These are phyloP conservation scores for Zancudomyces culisetae DNA, from an alignment of 371 early-diverging fungal genomes.

Conservation along the genomic window DNA sequence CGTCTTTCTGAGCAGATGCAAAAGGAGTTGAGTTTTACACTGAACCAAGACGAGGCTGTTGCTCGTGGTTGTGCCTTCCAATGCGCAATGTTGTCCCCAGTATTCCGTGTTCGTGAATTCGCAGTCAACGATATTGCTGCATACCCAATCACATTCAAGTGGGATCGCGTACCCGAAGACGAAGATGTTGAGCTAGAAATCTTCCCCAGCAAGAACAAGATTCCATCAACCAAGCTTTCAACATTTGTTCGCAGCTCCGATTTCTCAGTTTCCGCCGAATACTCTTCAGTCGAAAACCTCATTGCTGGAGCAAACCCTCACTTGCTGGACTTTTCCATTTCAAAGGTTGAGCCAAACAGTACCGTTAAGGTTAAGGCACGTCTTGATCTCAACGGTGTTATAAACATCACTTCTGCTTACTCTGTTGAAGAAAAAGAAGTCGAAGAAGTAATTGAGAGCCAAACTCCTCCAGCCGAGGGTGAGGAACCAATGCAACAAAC, in stretches of 20 bases:
- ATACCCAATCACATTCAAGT: conserved; percentile 55
- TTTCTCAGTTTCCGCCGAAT: conserved; percentile 61
- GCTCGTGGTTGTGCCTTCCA: conserved; percentile 91
- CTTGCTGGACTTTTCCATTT: conserved; percentile 44
- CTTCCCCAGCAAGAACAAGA: conserved; percentile 43
- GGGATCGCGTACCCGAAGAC: conserved; percentile 48
- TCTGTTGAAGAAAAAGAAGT: conserved; percentile 72
- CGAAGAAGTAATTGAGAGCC: conserved; percentile 35
- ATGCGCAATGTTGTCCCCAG: conserved; percentile 94
- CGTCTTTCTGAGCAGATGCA: conserved; percentile 63
- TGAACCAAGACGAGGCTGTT: conserved; percentile 95
- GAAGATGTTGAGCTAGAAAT: conserved; percentile 50
- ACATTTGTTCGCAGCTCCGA: conserved; percentile 64
- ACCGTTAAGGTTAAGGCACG: conserved; percentile 85
- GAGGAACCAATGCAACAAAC: conserved; percentile 30
- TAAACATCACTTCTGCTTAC: conserved; percentile 67
- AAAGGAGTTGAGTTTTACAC: conserved; percentile 70
- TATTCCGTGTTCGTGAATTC: conserved; percentile 93
- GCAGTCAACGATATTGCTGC: conserved; percentile 68
- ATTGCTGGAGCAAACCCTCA: conserved; percentile 49
- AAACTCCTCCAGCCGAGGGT: conserved; percentile 26
- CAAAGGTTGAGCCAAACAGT: conserved; percentile 37
- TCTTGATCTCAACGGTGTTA: conserved; percentile 64
- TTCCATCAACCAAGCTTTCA: conserved; percentile 73
- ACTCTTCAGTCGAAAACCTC: conserved; percentile 38